A percentile compares a stretch with the other conserved stretches of the same genome.
These are phyloP conservation scores for Candida awuae DNA, from an alignment of 805 yeast species.

Conservation along the genomic window DNA sequence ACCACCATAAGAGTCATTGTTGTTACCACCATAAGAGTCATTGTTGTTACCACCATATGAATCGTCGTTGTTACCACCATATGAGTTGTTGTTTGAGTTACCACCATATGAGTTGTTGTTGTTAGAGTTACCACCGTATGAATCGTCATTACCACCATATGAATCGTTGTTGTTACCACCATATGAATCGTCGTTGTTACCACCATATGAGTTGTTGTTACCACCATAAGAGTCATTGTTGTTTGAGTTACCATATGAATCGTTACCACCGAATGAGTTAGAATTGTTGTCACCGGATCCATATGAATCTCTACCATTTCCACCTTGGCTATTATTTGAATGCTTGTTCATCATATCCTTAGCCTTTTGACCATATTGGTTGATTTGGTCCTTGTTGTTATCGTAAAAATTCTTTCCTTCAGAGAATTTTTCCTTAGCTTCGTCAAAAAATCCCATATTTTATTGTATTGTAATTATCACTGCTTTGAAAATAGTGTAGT, in stretches of 20 bases:
- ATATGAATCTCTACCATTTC: constrained; percentile 21
- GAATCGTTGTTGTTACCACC: constrained; percentile 29
- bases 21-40: constrained; percentile 23
- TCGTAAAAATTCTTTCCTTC: constrained; percentile 3
- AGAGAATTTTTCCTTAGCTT: neutral
- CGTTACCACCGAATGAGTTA: no score
- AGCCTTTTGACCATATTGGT: constrained; percentile 6
- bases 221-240: no score
- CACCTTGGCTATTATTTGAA: constrained; percentile 22
- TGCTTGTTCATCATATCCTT: constrained; percentile 4
- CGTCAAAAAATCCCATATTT: constrained; percentile 5
- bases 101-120: no score
- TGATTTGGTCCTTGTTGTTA: neutral
- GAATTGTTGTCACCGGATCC: constrained; percentile 23
- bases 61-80: constrained; percentile 25
- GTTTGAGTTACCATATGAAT: constrained; percentile 19
- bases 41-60: no score
- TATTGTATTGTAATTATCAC: no score
- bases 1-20: constrained; percentile 27
- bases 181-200: constrained; percentile 17
- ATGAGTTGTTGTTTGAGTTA: constrained; percentile 22
- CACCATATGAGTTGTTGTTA: constrained; percentile 25
- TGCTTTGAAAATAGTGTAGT: no score
- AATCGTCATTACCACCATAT: constrained; percentile 26
- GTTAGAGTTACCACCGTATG: constrained; percentile 25